These are phyloP conservation scores for Globisporangium radiosum DNA, from an alignment of 352 stramenopile genomes.

Conservation along the genomic window DNA sequence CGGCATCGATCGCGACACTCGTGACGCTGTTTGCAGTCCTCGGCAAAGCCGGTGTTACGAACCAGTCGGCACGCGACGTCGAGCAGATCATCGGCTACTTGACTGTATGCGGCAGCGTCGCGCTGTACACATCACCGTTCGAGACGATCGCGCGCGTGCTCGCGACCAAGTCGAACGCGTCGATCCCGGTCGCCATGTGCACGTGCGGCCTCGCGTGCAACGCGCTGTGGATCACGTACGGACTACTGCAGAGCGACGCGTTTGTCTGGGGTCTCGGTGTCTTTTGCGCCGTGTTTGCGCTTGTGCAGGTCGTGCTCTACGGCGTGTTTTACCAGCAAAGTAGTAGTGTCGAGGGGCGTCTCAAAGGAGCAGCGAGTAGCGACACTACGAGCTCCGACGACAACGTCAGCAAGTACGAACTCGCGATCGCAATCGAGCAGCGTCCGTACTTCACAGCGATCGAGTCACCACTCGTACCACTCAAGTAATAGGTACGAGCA, in stretches of 20 bases:
- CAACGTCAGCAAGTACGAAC: too few species aligned
- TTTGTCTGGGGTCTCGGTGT: conserved; percentile 14
- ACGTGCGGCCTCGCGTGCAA: conserved; percentile 33
- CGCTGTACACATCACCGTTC: conserved; percentile 28
- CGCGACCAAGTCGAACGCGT: conserved; percentile 30
- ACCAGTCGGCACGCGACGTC: conserved; percentile 16
- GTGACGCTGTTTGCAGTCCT: conserved; percentile 24
- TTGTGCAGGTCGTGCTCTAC: conserved; percentile 4
- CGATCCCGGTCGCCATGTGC: conserved; percentile 46
- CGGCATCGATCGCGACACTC: too few species aligned
- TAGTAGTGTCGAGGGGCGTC: too few species aligned
- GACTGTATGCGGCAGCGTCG: background rate
- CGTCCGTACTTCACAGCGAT: too few species aligned
- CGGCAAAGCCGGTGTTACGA: conserved; percentile 17
- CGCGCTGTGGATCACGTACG: conserved; percentile 18
- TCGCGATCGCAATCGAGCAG: too few species aligned
- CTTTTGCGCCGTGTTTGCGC: conserved; percentile 15
- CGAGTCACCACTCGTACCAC: too few species aligned
- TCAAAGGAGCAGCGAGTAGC: too few species aligned
- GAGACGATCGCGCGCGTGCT: conserved; percentile 32
- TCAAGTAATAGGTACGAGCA: too few species aligned
- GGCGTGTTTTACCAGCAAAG: conserved; percentile 5
- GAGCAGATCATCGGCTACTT: conserved; percentile 17
- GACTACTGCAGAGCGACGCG: conserved; percentile 4
- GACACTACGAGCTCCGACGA: too few species aligned